A percentile compares a stretch with the other conserved stretches of the same genome.
These are phyloP conservation scores for Immersiporthe knoxdaviesiana DNA, from an alignment of 2,329 filamentous ascomycete genomes.

Conservation along the genomic window DNA sequence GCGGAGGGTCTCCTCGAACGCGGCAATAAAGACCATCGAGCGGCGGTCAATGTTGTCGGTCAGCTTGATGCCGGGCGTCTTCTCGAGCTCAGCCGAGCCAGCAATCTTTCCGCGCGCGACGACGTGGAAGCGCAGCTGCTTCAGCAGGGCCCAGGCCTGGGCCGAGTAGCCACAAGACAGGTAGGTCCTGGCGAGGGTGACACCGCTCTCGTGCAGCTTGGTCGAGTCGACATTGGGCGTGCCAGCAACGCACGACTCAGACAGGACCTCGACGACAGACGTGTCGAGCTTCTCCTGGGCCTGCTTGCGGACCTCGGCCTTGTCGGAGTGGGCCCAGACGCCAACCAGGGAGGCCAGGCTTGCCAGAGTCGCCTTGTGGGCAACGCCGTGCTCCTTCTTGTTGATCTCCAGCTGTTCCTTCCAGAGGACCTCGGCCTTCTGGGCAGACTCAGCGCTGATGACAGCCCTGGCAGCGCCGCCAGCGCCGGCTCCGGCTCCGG, in stretches of 20 bases:
- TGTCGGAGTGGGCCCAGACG: slow-evolving; percentile 29
- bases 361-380: slow-evolving; percentile 27
- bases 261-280: slow-evolving; percentile 28
- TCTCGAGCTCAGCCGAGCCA: slow-evolving; percentile 24
- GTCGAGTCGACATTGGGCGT: slow-evolving; percentile 27
- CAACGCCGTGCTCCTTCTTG: slow-evolving; percentile 29
- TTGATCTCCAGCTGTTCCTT: slow-evolving; percentile 31
- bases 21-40: slow-evolving; percentile 30
- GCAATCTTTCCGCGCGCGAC: slow-evolving; percentile 29
- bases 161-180: slow-evolving; percentile 24
- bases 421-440: slow-evolving; percentile 30
- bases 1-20: slow-evolving; percentile 29
- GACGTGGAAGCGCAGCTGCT: slow-evolving; percentile 30
- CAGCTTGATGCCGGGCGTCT: slow-evolving; percentile 25
- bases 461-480: slow-evolving; percentile 18
- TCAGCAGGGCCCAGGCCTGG: slow-evolving; percentile 29
- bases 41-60: slow-evolving; percentile 29
- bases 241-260: slow-evolving; percentile 27
- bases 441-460: slow-evolving; percentile 24
- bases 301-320: slow-evolving; percentile 30
- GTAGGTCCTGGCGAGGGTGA: slow-evolving; percentile 29
- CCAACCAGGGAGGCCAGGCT: slow-evolving; percentile 29
- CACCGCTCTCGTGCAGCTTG: slow-evolving; percentile 29
- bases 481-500: slow-evolving; percentile 1
- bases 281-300: slow-evolving; percentile 30